Base-by-base conservation (phyloP, 192 early-diverging fungal genomes). In the Umbelopsis sp. region DNA sequence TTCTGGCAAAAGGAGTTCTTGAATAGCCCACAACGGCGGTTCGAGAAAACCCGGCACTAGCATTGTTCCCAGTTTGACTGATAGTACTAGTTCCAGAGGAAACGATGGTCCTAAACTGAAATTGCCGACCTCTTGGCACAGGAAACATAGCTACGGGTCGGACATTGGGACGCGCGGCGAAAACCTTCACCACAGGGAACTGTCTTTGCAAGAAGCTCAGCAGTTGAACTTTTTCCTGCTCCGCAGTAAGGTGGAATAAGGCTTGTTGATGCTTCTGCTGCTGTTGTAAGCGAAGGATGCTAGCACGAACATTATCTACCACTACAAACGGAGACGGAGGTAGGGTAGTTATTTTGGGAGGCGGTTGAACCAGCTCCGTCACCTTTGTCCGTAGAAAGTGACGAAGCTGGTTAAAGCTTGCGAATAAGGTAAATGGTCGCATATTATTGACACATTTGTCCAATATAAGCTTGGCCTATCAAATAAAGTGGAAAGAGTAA, bases 381-480 rank as follows among this genome's bases (percentile, higher is more conserved):
- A 69, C 67, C 23, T 69, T 69, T 44, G 67, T 49, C 67, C 51
- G 23, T n/a, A 69, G 11, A 27, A 69, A 49, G 51, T 52, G 67
- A 30, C 67, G 67, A 69, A 69, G 47, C 35, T 69, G 67, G 67
- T 69, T 69, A 21, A 69, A 52, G 51, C 49, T 52, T 44, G 67
- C 67, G 35, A 67, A 41, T 21, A 69, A 35, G 12, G 66, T 67
- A 46, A 33, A 49, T 25, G 48, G 66, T 67, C 48, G 11, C 48
- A 49, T 49, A 47, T 35, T 67, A 49, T 47, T 49, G 46, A 49
- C 25, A 46, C 48, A 46, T 49, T 46, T 22, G 66, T 25, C 2
- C 37, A 41, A 41, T 41, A 41, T 41, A 41, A 41, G 37, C 37
- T 41, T 41, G 37, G 37, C 37, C 37, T 41, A 41, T 46, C 66